phyloP scores from a whole-genome alignment of 2,329 filamentous ascomycete genomes.

The Ampelomyces quisqualis region DNA sequence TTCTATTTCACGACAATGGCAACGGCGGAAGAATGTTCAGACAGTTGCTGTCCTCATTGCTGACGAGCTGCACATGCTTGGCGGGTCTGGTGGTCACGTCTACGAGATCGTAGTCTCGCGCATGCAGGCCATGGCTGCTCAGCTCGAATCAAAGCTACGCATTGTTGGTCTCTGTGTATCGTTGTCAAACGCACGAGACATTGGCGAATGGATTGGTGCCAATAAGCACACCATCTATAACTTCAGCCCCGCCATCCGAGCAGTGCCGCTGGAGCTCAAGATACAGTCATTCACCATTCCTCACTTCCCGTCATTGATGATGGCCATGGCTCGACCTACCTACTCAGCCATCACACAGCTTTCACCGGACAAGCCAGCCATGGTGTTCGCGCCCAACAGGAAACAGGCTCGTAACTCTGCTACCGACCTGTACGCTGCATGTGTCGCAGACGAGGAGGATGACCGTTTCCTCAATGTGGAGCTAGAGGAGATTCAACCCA shows the following conservation, averaged over 20 bases:
- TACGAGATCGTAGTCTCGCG: slow-evolving; percentile 98
- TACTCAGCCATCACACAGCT: slow-evolving; percentile 87
- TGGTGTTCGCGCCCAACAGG: slow-evolving; percentile 88
- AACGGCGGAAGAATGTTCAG: slow-evolving; percentile 92
- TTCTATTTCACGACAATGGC: slow-evolving; percentile 92
- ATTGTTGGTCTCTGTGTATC: slow-evolving; percentile 91
- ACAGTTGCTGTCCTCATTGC: slow-evolving; percentile 88
- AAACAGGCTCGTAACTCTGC: slow-evolving; percentile 91
- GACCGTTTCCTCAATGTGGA: slow-evolving; percentile 90
- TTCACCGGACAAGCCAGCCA: slow-evolving; percentile 82
- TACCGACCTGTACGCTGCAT: slow-evolving; percentile 82
- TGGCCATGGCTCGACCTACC: slow-evolving; percentile 94
- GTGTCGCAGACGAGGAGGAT: slow-evolving; percentile 84
- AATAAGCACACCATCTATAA: slow-evolving; percentile 99
- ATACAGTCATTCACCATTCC: slow-evolving; percentile 95
- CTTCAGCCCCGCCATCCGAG: slow-evolving; percentile 89
- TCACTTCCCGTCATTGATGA: slow-evolving; percentile 96
- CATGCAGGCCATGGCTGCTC: slow-evolving; percentile 92
- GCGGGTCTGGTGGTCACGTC: slow-evolving; percentile 79
- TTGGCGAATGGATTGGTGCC: slow-evolving; percentile 97
- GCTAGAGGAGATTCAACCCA: slow-evolving; percentile 74
- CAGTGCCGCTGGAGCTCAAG: slow-evolving; percentile 87
- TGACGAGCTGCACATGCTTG: slow-evolving; percentile 91
- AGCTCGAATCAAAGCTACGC: slow-evolving; percentile 80
- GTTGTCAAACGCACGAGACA: slow-evolving; percentile 85